These are phyloP conservation scores for Penstemon newberryi DNA, from an alignment of 257 asterid species.

Conservation along the genomic window DNA sequence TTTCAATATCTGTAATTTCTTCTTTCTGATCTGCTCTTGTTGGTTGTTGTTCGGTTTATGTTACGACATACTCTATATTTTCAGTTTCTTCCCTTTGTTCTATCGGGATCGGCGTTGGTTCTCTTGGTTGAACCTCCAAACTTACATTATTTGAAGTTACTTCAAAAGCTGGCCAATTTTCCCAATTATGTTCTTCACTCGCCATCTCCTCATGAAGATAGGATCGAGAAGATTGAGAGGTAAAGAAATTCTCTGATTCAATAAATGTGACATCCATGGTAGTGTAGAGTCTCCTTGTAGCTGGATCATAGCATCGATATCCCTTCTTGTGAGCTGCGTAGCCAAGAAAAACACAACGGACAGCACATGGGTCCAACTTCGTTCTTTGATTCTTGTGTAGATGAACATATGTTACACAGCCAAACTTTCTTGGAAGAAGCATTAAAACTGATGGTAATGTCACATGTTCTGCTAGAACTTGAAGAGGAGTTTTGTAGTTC, in stretches of 20 bases:
- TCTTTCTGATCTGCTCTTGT: neutral
- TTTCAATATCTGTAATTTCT: neutral
- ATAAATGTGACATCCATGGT: conserved; percentile 3
- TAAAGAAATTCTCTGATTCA: neutral
- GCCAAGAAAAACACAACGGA: conserved; percentile 8
- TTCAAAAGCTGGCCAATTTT: neutral
- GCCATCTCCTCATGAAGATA: conserved; percentile 15
- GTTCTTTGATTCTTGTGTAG: conserved; percentile 12
- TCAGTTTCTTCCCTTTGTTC: neutral
- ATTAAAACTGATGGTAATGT: neutral
- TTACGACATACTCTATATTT: no score
- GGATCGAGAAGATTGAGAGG: neutral
- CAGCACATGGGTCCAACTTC: conserved; percentile 23
- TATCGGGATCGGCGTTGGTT: neutral
- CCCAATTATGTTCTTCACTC: neutral
- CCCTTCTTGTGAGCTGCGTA: conserved; percentile 20
- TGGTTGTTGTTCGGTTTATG: no score
- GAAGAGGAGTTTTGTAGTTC: conserved; percentile 1
- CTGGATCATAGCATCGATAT: conserved; percentile 7
- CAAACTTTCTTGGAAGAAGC: conserved; percentile 11
- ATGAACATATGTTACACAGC: conserved; percentile 18
- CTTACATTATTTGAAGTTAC: neutral
- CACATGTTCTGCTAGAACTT: neutral
- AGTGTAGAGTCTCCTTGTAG: neutral
- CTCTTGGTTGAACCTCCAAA: no score